Conservation (phyloP, 78 protist species). For the Abeoforma whisleri region DNA sequence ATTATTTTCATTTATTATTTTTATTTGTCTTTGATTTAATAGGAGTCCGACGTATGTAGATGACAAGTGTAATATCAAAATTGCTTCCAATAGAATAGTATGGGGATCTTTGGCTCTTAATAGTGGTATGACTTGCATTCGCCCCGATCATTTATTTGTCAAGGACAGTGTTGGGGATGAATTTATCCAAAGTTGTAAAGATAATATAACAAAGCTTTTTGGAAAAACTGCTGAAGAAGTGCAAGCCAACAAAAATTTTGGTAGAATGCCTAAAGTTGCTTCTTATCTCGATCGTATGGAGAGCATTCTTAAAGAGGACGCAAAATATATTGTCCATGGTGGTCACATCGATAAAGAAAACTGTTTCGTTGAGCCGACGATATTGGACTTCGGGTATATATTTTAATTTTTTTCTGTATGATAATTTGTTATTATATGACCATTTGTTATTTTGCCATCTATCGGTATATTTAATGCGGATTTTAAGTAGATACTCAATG, state of each 20-base stretch:
- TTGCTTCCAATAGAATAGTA: slow-evolving; percentile 10
- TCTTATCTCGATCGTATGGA: neutral
- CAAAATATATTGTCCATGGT: slow-evolving; percentile 24
- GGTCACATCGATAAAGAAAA: slow-evolving; percentile 10
- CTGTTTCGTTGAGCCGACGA: too few species aligned
- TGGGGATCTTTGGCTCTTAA: slow-evolving; percentile 9
- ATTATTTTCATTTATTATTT: too few species aligned
- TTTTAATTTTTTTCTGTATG: slow-evolving; percentile 14
- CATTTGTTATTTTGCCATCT: neutral
- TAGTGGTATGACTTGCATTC: slow-evolving; percentile 12
- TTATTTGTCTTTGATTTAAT: too few species aligned
- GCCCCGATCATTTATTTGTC: slow-evolving; percentile 29
- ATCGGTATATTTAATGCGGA: too few species aligned
- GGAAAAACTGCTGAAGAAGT: slow-evolving; percentile 44
- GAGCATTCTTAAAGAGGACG: neutral
- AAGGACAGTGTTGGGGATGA: slow-evolving; percentile 7
- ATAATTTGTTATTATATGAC: neutral
- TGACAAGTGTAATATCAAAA: neutral
- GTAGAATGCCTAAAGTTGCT: slow-evolving; percentile 22
- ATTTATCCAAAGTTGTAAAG: slow-evolving; percentile 24
- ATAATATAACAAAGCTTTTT: neutral
- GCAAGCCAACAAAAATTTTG: slow-evolving; percentile 30
- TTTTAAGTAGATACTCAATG: too few species aligned
- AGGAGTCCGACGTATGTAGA: neutral
- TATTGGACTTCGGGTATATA: too few species aligned